Evolutionary conservation across 306 rosid genomes (phyloP).

Genomic region (Carpinus fangiana): DNA sequence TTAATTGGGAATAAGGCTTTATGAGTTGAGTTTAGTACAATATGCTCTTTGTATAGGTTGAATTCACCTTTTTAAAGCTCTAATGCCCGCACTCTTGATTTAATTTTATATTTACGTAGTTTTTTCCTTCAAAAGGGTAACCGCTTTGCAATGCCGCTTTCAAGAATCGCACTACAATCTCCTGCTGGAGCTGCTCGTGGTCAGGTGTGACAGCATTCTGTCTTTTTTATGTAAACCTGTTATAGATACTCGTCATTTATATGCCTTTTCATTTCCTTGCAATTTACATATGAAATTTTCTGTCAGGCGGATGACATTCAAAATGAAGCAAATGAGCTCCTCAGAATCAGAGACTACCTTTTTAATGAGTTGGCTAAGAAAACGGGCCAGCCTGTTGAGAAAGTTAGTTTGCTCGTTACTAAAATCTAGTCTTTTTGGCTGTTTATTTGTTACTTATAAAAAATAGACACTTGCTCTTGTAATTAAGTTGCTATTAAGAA

Average conservation of each 20-base stretch:
- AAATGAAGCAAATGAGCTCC: constrained; percentile 89
- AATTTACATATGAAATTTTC: constrained; percentile 25
- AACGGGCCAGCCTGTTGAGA: constrained; percentile 89
- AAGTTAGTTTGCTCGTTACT: constrained; percentile 50
- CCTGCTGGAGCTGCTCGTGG: constrained; percentile 98
- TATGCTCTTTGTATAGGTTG: neutral
- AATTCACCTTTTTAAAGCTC: constrained; percentile 8
- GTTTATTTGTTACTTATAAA: neutral
- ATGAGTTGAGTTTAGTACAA: neutral
- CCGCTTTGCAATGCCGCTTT: constrained; percentile 81
- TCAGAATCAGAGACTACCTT: constrained; percentile 80
- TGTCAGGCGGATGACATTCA: constrained; percentile 85
- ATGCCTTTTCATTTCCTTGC: constrained; percentile 19
- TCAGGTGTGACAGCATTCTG: constrained; percentile 54
- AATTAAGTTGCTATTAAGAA: neutral
- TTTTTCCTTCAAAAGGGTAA: constrained; percentile 49
- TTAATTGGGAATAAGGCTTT: neutral
- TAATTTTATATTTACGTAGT: neutral
- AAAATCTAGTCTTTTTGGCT: constrained; percentile 8
- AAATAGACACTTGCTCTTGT: neutral
- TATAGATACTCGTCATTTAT: neutral
- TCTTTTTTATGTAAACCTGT: neutral
- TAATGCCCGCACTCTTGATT: constrained; percentile 16
- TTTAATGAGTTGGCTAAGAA: constrained; percentile 62
- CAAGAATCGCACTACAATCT: constrained; percentile 77